phyloP scores from a whole-genome alignment of 139 green algal genomes.

The Picochlorum sp. region DNA sequence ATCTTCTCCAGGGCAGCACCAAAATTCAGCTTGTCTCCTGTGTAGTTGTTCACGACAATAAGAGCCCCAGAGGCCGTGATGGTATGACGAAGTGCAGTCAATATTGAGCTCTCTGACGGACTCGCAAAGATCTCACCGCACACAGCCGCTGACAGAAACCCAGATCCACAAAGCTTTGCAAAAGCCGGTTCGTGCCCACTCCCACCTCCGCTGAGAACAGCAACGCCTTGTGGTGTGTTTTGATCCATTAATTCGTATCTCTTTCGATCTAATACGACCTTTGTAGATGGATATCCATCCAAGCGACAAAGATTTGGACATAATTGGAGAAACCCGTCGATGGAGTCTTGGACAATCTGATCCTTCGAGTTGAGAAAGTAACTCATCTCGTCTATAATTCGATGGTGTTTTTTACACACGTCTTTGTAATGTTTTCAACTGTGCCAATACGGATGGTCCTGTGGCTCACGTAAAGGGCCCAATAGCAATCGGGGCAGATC shows the following conservation, averaged over 20 bases:
- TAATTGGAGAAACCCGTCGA: constrained; percentile 34
- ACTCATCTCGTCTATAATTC: neutral
- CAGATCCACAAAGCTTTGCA: constrained; percentile 64
- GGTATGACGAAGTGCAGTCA: constrained; percentile 67
- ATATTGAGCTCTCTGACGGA: constrained; percentile 64
- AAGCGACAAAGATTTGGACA: constrained; percentile 25
- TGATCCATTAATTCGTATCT: constrained; percentile 1
- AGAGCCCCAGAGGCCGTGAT: constrained; percentile 49
- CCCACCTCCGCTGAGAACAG: constrained; percentile 48
- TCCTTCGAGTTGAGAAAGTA: constrained; percentile 30
- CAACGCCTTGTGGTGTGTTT: constrained; percentile 10
- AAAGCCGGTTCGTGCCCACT: constrained; percentile 81
- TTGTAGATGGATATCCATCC: constrained; percentile 47
- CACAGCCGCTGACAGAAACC: constrained; percentile 84
- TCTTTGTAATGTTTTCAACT: too few relatives aligned
- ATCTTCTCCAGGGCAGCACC: constrained; percentile 78
- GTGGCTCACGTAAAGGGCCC: too few relatives aligned
- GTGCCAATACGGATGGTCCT: too few relatives aligned
- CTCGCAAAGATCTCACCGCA: constrained; percentile 82
- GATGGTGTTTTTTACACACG: too few relatives aligned
- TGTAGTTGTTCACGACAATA: constrained; percentile 88
- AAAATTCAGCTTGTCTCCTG: constrained; percentile 87
- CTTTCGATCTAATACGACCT: constrained; percentile 31
- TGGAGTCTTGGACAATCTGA: constrained; percentile 26
- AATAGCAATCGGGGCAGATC: too few relatives aligned